phyloP scores from a whole-genome alignment of 2,329 filamentous ascomycete species.

The Thelonectria blattea region DNA sequence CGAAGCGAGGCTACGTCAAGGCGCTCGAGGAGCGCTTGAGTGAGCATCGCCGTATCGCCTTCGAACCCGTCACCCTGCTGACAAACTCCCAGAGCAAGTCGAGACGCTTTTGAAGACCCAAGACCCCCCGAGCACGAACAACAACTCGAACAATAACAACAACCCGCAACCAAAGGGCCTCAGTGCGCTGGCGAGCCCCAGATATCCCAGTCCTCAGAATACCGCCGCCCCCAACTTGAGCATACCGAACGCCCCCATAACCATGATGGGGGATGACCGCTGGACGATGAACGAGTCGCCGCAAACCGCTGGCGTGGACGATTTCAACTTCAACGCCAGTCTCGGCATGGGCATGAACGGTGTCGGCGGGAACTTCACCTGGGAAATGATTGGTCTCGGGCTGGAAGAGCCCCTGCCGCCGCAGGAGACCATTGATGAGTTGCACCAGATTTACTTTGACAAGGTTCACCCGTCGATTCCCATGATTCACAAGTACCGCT shows the following conservation, averaged over 20 bases:
- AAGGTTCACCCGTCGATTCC: slow-evolving; percentile 86
- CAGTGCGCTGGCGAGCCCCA: slow-evolving; percentile 31
- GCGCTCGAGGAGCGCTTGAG: slow-evolving; percentile 89
- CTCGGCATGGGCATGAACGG: slow-evolving; percentile 58
- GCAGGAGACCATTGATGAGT: slow-evolving; percentile 75
- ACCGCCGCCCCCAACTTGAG: slow-evolving; percentile 36
- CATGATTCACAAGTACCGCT: slow-evolving; percentile 88
- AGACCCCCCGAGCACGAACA: slow-evolving; percentile 52
- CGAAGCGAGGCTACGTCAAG: slow-evolving; percentile 94
- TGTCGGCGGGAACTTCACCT: slow-evolving; percentile 68
- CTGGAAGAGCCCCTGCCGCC: slow-evolving; percentile 65
- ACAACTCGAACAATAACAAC: slow-evolving; percentile 22
- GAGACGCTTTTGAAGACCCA: slow-evolving; percentile 88
- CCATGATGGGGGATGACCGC: slow-evolving; percentile 54
- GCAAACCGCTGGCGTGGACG: slow-evolving; percentile 56
- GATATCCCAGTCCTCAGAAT: slow-evolving; percentile 40
- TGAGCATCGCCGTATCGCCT: slow-evolving; percentile 53
- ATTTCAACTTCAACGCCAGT: slow-evolving; percentile 61
- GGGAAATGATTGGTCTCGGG: slow-evolving; percentile 74
- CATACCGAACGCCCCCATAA: slow-evolving; percentile 54
- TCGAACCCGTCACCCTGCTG: slow-evolving; percentile 25
- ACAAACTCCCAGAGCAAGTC: slow-evolving; percentile 73
- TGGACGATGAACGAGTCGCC: slow-evolving; percentile 65
- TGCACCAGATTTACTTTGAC: slow-evolving; percentile 89
- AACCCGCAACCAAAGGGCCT: slow-evolving; percentile 42